These are phyloP conservation scores for Metschnikowia vanudenii DNA, from an alignment of 805 yeast genomes.

Conservation along the genomic window DNA sequence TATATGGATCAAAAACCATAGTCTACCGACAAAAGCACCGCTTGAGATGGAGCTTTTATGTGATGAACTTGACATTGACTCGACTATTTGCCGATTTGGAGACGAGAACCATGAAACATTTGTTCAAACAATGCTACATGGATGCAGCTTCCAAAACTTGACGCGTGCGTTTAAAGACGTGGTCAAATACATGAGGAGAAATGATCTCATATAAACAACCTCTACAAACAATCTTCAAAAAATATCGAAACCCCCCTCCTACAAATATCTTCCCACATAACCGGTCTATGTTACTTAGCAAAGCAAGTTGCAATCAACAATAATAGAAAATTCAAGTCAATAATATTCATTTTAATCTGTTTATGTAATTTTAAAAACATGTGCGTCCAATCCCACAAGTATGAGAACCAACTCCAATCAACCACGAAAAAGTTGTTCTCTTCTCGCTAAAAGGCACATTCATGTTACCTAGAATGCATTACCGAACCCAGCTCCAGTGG, in stretches of 20 bases:
- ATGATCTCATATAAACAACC: slow-evolving; percentile 1
- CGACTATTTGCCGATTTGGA: slow-evolving; percentile 5
- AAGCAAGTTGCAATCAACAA: too few species aligned
- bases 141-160: slow-evolving; percentile 6
- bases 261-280: too few species aligned
- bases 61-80: slow-evolving; percentile 17
- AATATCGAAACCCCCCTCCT: too few species aligned
- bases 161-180: slow-evolving; percentile 2
- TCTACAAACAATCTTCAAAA: too few species aligned
- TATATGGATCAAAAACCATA: slow-evolving; percentile 3
- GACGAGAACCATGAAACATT: slow-evolving; percentile 1
- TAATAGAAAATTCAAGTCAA: not conserved
- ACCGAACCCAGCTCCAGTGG: slow-evolving; percentile 74
- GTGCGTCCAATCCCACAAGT: not conserved
- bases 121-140: slow-evolving; percentile 13
- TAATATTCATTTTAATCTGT: not conserved
- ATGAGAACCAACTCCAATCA: slow-evolving; percentile 10
- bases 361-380: not conserved
- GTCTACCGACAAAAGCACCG: slow-evolving; percentile 2
- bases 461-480: slow-evolving; percentile 35
- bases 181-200: slow-evolving; percentile 7
- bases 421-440: slow-evolving; percentile 15
- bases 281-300: too few species aligned
- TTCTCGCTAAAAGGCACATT: not conserved
- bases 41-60: slow-evolving; percentile 24